These are phyloP conservation scores for Penicillium sp. DNA, from an alignment of 2,329 filamentous ascomycete genomes.

Conservation along the genomic window DNA sequence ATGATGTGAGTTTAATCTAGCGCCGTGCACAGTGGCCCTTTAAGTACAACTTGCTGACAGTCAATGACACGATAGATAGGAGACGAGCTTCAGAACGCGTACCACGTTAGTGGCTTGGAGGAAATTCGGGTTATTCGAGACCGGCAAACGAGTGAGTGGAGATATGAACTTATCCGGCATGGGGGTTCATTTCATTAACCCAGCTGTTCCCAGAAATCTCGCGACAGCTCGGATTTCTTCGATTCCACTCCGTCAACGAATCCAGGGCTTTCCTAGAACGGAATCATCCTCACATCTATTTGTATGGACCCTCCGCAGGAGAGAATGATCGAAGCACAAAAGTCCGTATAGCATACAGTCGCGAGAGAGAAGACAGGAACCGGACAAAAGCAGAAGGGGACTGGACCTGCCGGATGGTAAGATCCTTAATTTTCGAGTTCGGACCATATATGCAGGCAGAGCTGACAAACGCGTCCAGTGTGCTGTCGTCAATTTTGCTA, in stretches of 20 bases:
- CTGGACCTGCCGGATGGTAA: conserved; percentile 59
- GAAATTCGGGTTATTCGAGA: conserved; percentile 61
- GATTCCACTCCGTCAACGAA: conserved; percentile 53
- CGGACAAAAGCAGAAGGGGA: conserved; percentile 54
- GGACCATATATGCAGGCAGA: not conserved
- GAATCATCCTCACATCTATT: conserved; percentile 53
- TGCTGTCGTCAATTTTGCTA: conserved; percentile 58
- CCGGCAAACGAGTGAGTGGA: conserved; percentile 56
- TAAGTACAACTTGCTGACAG: conserved; percentile 38
- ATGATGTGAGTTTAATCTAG: conserved; percentile 49
- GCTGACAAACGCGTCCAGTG: conserved; percentile 46
- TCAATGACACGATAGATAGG: conserved; percentile 51
- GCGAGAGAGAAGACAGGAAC: conserved; percentile 55
- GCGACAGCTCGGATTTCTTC: conserved; percentile 59
- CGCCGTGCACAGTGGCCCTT: too few relatives aligned
- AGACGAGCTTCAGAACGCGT: conserved; percentile 55
- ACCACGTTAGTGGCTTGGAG: conserved; percentile 56
- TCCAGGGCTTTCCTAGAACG: conserved; percentile 57
- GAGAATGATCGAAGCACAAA: conserved; percentile 46
- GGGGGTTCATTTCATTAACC: not conserved
- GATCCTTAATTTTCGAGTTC: not conserved
- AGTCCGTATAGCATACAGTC: conserved; percentile 56
- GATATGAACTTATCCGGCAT: not conserved
- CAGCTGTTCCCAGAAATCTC: conserved; percentile 50
- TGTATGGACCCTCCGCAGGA: conserved; percentile 49